Conservation (phyloP, 768 basidiomycete genomes). For the Lyophyllum shimeji region DNA sequence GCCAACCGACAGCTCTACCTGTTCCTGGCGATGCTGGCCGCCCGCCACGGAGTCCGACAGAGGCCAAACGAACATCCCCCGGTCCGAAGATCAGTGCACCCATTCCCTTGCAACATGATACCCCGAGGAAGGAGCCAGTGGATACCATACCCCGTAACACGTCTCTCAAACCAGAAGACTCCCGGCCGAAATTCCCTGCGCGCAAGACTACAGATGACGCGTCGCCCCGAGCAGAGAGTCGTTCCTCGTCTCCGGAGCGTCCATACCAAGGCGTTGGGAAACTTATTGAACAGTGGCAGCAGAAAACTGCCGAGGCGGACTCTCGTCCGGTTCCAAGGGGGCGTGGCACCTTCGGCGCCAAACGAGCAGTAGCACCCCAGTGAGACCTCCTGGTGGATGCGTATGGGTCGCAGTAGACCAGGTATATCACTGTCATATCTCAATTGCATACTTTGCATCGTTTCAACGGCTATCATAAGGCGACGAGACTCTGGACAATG, state of each 20-base stretch:
- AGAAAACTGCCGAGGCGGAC: constrained; percentile 66
- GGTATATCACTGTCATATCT: constrained; percentile 2
- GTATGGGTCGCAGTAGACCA: background rate
- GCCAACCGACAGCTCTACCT: background rate
- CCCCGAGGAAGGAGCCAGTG: constrained; percentile 16
- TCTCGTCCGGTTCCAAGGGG: constrained; percentile 25
- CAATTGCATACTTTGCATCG: constrained; percentile 12
- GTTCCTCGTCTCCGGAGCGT: constrained; percentile 69
- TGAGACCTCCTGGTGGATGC: constrained; percentile 13
- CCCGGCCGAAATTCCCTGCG: constrained; percentile 16
- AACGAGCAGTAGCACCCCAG: constrained; percentile 37
- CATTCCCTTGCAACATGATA: constrained; percentile 12
- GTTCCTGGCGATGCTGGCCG: constrained; percentile 9
- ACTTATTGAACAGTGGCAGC: constrained; percentile 88
- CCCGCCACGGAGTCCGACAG: constrained; percentile 11
- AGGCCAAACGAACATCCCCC: background rate
- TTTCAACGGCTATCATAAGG: background rate
- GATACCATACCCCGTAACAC: constrained; percentile 23
- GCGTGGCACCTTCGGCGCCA: constrained; percentile 36
- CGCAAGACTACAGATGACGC: constrained; percentile 20
- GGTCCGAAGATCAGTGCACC: constrained; percentile 4
- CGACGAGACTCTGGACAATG: constrained; percentile 15
- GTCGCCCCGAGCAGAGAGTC: constrained; percentile 23
- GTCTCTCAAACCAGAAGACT: constrained; percentile 27
- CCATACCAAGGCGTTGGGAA: constrained; percentile 83